Percentiles rank a stretch among this genome's conserved stretches.
These are phyloP conservation scores for Coemansia sp. DNA, from an alignment of 192 early-diverging fungal species.

Conservation along the genomic window DNA sequence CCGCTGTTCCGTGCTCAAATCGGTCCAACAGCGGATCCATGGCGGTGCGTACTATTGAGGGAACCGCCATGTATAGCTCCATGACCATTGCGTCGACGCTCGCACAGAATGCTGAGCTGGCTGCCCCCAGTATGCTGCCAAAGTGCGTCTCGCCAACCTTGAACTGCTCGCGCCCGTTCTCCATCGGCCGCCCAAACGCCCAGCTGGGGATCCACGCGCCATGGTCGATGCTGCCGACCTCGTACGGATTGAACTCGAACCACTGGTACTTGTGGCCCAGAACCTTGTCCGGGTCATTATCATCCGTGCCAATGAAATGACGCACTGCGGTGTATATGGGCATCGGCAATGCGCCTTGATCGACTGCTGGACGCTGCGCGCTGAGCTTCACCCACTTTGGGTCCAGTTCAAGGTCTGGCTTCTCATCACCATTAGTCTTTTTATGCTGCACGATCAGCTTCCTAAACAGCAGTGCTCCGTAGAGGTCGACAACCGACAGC, in stretches of 20 bases:
- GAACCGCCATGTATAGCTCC: conserved; percentile 41
- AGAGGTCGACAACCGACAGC: conserved; percentile 50
- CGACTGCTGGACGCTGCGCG: conserved; percentile 43
- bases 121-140: conserved; percentile 62
- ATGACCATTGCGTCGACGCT: conserved; percentile 47
- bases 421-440: background rate
- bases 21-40: conserved; percentile 45
- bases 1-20: conserved; percentile 55
- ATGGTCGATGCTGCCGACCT: conserved; percentile 76
- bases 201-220: conserved; percentile 75
- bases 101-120: conserved; percentile 47
- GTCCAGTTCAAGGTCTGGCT: conserved; percentile 20
- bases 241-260: conserved; percentile 82
- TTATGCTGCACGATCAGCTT: conserved; percentile 40
- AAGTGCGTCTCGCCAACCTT: conserved; percentile 67
- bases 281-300: conserved; percentile 35
- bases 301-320: conserved; percentile 55
- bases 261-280: conserved; percentile 58
- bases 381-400: conserved; percentile 38
- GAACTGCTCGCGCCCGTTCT: conserved; percentile 58
- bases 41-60: conserved; percentile 18
- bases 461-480: conserved; percentile 50
- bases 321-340: conserved; percentile 77
- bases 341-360: conserved; percentile 63
- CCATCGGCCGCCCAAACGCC: conserved; percentile 74